Percentiles rank a stretch among this genome's conserved stretches.
These are phyloP conservation scores for Takakia lepidozioides DNA, from an alignment of 225 moss, liverwort and hornwort species.

Conservation along the genomic window DNA sequence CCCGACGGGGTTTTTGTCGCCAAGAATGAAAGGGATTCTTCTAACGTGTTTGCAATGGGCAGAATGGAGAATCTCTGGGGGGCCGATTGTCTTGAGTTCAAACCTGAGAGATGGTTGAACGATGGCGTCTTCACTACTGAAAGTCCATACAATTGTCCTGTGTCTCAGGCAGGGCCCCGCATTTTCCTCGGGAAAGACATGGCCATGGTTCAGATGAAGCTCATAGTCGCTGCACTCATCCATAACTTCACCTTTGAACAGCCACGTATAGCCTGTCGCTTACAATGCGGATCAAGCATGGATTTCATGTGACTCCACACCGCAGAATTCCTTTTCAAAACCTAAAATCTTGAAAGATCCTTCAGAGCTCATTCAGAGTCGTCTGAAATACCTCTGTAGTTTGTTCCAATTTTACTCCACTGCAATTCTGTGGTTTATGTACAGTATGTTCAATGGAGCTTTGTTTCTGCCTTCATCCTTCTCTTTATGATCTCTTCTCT, in stretches of 20 bases:
- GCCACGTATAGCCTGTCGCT: slow-evolving; percentile 1
- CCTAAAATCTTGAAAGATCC: too few relatives aligned
- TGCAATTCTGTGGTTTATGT: too few relatives aligned
- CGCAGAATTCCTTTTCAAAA: neutral
- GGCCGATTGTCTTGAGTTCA: slow-evolving; percentile 17
- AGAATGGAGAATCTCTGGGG: slow-evolving; percentile 28
- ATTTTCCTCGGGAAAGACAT: slow-evolving; percentile 15
- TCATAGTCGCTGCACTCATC: neutral
- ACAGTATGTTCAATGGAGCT: too few relatives aligned
- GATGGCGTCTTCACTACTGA: slow-evolving; percentile 18
- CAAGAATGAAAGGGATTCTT: slow-evolving; percentile 20
- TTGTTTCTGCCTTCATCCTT: too few relatives aligned
- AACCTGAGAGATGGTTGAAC: slow-evolving; percentile 19
- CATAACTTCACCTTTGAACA: neutral
- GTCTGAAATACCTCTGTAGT: too few relatives aligned
- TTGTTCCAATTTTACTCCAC: too few relatives aligned
- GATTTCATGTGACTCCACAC: slow-evolving; percentile 4
- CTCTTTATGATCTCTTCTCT: too few relatives aligned
- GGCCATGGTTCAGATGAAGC: slow-evolving; percentile 7
- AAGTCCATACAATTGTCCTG: slow-evolving; percentile 15
- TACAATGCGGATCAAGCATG: slow-evolving; percentile 2
- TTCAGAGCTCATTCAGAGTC: too few relatives aligned
- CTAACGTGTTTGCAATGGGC: slow-evolving; percentile 26
- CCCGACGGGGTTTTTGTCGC: slow-evolving; percentile 21
- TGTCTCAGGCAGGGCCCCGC: slow-evolving; percentile 26